Evolutionary conservation across 2,329 filamentous ascomycete species (phyloP).

Genomic region (Zymoseptoria passerinii): DNA sequence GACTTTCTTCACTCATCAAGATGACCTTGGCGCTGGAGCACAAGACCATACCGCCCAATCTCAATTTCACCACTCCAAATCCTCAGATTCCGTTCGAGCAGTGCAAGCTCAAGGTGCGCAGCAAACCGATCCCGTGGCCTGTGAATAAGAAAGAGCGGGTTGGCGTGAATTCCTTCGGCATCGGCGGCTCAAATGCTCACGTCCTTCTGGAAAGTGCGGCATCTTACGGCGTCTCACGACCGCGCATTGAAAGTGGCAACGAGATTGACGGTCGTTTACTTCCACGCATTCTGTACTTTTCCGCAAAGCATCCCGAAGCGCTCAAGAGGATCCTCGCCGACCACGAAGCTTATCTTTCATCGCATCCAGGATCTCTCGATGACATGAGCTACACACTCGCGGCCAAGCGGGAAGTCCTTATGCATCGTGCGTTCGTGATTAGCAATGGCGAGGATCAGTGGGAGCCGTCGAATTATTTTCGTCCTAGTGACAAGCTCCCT

Average conservation of each 20-base stretch:
- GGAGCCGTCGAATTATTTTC: no score
- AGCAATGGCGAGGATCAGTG: not conserved
- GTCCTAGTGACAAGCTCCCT: no score
- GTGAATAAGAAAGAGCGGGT: not conserved
- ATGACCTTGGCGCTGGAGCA: constrained; percentile 18
- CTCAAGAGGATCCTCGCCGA: not conserved
- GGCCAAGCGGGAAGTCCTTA: not conserved
- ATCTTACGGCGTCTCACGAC: not conserved
- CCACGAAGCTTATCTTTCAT: no score
- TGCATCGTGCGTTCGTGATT: not conserved
- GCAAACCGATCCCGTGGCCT: constrained; percentile 24
- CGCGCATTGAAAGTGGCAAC: no score
- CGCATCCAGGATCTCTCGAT: no score
- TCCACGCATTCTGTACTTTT: no score
- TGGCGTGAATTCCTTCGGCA: constrained; percentile 19
- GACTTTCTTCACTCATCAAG: constrained; percentile 11
- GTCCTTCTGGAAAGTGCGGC: constrained; percentile 1
- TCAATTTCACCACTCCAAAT: constrained; percentile 19
- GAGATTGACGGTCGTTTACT: no score
- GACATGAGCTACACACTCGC: constrained; percentile 2
- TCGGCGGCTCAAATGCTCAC: constrained; percentile 18
- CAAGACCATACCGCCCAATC: constrained; percentile 19
- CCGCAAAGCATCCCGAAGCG: not conserved
- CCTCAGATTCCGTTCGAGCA: constrained; percentile 20
- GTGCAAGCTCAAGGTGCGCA: constrained; percentile 9